Evolutionary conservation across 768 basidiomycete genomes (phyloP).

Genomic region (Holtermanniella nyarrowii): DNA sequence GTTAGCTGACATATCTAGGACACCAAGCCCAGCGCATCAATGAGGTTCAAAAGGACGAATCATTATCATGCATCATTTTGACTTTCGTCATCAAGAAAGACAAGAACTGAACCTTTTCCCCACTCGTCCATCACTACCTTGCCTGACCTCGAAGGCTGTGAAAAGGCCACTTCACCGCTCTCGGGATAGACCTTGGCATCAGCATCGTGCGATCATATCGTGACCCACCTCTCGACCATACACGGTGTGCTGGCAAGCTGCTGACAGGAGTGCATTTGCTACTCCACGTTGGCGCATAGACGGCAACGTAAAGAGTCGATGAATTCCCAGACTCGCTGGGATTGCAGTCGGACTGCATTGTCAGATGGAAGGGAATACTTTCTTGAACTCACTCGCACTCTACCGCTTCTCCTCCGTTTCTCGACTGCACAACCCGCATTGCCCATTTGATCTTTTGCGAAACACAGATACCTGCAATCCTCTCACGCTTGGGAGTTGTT

Average conservation of each 20-base stretch:
- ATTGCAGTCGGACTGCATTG: conserved; percentile 22
- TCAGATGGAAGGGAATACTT: neutral
- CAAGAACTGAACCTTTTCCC: conserved; percentile 31
- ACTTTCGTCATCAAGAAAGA: conserved; percentile 39
- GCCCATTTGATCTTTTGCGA: conserved; percentile 35
- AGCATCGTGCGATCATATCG: neutral
- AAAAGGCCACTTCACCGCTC: conserved; percentile 34
- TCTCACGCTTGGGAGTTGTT: conserved; percentile 11
- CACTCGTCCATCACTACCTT: conserved; percentile 31
- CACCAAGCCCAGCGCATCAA: neutral
- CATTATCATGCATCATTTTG: conserved; percentile 12
- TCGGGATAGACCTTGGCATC: conserved; percentile 10
- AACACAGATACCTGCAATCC: conserved; percentile 34
- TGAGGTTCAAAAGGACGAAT: neutral
- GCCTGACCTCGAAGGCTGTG: conserved; percentile 36
- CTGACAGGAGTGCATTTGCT: conserved; percentile 20
- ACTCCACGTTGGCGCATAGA: conserved; percentile 24
- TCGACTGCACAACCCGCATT: too few species aligned
- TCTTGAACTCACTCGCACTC: conserved; percentile 32
- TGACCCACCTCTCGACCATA: conserved; percentile 23
- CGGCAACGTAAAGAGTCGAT: conserved; percentile 35
- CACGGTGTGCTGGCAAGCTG: conserved; percentile 24
- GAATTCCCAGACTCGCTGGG: conserved; percentile 34
- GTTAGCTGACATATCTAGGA: neutral
- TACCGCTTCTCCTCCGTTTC: conserved; percentile 26